Evolutionary conservation across 306 rosid species (phyloP).

Genomic region (Prinsepia uniflora): DNA sequence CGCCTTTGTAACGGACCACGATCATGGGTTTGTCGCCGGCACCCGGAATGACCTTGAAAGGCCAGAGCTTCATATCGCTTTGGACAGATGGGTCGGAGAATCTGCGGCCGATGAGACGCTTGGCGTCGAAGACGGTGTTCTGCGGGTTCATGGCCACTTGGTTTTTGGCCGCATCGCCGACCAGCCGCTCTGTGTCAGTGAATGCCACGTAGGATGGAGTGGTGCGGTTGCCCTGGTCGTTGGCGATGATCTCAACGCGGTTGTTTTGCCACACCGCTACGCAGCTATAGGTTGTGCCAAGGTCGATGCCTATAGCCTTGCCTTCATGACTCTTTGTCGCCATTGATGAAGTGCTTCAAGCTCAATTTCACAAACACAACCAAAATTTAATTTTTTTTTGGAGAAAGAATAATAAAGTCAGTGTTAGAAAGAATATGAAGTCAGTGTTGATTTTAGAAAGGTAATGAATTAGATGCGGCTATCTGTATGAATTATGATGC

Average conservation of each 20-base stretch:
- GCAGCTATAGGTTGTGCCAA: constrained; percentile 89
- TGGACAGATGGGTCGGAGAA: constrained; percentile 59
- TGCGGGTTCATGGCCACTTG: constrained; percentile 84
- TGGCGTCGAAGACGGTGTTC: constrained; percentile 83
- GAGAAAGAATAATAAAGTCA: neutral
- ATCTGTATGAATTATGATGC: too few relatives aligned
- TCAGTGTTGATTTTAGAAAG: too few relatives aligned
- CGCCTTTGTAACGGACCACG: constrained; percentile 58
- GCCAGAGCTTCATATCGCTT: constrained; percentile 82
- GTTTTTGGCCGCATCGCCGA: constrained; percentile 87
- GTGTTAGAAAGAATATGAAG: too few relatives aligned
- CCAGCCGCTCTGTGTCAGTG: constrained; percentile 74
- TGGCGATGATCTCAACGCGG: constrained; percentile 80
- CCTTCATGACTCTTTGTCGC: constrained; percentile 53
- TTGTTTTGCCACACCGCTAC: constrained; percentile 80
- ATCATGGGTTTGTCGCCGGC: constrained; percentile 71
- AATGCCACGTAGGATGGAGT: constrained; percentile 88
- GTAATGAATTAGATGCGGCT: too few relatives aligned
- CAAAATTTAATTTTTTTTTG: neutral
- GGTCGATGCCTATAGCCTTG: constrained; percentile 83
- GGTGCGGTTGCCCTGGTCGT: constrained; percentile 86
- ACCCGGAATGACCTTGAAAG: constrained; percentile 64
- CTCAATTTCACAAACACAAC: neutral
- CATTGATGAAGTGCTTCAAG: constrained; percentile 28
- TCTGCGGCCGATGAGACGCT: constrained; percentile 68